phyloP scores from a whole-genome alignment of 352 stramenopile genomes.

The Phytophthora cactorum region DNA sequence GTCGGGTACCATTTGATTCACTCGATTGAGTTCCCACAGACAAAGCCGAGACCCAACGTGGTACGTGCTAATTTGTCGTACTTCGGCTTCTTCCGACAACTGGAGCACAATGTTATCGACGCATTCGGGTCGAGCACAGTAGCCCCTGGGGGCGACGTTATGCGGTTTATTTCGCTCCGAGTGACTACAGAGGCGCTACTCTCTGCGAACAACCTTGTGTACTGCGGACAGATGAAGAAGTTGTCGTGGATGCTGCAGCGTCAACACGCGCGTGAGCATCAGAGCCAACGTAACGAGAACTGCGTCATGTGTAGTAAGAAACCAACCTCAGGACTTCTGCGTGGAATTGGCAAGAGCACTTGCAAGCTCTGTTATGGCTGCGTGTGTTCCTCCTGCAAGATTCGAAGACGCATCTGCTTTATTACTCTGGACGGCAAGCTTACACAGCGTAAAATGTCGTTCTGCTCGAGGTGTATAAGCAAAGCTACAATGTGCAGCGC shows the following conservation, averaged over 20 bases:
- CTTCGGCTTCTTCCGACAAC: slow-evolving; percentile 50
- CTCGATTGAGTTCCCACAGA: slow-evolving; percentile 46
- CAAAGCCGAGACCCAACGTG: slow-evolving; percentile 31
- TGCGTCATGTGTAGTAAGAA: slow-evolving; percentile 40
- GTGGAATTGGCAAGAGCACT: slow-evolving; percentile 19
- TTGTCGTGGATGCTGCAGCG: slow-evolving; percentile 47
- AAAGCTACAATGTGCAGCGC: slow-evolving; percentile 28
- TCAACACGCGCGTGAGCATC: background rate
- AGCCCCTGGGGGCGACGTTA: slow-evolving; percentile 32
- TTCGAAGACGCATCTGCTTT: slow-evolving; percentile 41
- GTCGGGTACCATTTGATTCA: slow-evolving; percentile 45
- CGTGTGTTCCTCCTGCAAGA: slow-evolving; percentile 39
- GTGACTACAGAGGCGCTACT: slow-evolving; percentile 38
- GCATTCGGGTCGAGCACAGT: slow-evolving; percentile 34
- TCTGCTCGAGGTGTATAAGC: slow-evolving; percentile 43
- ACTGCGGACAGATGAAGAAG: slow-evolving; percentile 64
- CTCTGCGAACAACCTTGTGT: slow-evolving; percentile 36
- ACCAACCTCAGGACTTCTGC: slow-evolving; percentile 19
- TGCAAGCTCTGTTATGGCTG: slow-evolving; percentile 38
- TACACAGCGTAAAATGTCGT: slow-evolving; percentile 40
- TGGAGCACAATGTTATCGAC: slow-evolving; percentile 41
- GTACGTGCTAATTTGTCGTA: slow-evolving; percentile 47
- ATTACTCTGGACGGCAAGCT: slow-evolving; percentile 36
- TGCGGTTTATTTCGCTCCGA: slow-evolving; percentile 35
- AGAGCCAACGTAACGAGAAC: slow-evolving; percentile 17